Evolutionary conservation across 441 rosid genomes (phyloP), one percentile per base, ranked within the genome.

Genomic region (Breynia disticha): DNA sequence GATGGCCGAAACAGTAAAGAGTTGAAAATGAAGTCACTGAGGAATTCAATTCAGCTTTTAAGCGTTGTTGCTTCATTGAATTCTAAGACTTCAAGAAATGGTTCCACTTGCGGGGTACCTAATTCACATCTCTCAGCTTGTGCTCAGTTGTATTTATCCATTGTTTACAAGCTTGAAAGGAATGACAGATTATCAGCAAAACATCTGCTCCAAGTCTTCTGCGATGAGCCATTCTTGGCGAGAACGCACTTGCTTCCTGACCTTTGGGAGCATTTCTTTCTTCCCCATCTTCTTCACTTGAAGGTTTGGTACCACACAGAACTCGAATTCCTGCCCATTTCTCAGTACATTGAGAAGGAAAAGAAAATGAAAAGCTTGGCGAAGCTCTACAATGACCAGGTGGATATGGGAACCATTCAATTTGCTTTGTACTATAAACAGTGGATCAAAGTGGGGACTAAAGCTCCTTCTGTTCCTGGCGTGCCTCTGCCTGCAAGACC

Each of bases 251-350:
- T 83, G 76, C 77, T 83, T 69, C 77, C 82, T 22, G 82, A 83
- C 70, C 70, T 83, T 5, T 80, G 90, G 90, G 82, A 78, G 43
- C 81, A 80, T 69, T 66, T 80, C 46, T 76, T 80, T 43, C 81
- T 80, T 47, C 90, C 90, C 4, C 90, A 80, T 56, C 81, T 83
- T 50, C 86, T 78, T 46, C 90, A 83, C 51, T 71, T 83, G 6
- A 76, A 75, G 69, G 71, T 83, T 49, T 83, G 90, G 90, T 68
- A 71, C 66, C 75, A 55, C 13, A 54, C 65, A 38, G 86, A 83
- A 44, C 72, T 75, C 12, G 77, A 80, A 43, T 44, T 50, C 28
- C 53, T 78, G 8, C 68, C 76, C 8, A 69, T 57, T 43, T 63
- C 63, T 0, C 53, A 20, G 7, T 24, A 49, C 42, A 55, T 59